Conservation (phyloP, 805 yeast genomes). For the Ogataea saltuana region DNA sequence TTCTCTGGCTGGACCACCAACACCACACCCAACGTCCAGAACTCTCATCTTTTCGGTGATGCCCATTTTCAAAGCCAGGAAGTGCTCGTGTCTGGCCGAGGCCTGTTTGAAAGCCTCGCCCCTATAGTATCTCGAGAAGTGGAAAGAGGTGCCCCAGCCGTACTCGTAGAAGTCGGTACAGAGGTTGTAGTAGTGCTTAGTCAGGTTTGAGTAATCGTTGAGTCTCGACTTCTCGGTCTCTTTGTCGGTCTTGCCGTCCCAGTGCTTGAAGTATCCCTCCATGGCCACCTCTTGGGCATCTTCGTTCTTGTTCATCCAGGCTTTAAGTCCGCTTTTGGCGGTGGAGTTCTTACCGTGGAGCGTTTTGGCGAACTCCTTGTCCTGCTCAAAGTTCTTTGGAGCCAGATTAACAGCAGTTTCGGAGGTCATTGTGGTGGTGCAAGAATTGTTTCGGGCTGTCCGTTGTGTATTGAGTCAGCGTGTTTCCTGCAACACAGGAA, state of each 20-base stretch:
- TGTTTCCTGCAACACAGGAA: too few species aligned
- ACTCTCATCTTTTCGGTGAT: conserved; percentile 80
- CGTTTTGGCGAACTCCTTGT: conserved; percentile 76
- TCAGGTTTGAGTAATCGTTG: conserved; percentile 83
- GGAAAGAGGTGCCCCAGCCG: conserved; percentile 99
- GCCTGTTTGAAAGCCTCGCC: conserved; percentile 96
- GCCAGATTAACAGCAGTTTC: conserved; percentile 38
- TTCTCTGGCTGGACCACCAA: conserved; percentile 99
- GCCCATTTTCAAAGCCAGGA: conserved; percentile 83
- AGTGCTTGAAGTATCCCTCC: conserved; percentile 90
- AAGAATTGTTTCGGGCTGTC: too few species aligned
- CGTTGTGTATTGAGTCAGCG: too few species aligned
- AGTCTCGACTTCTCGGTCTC: conserved; percentile 73
- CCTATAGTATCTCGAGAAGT: conserved; percentile 87
- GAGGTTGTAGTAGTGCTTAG: conserved; percentile 94
- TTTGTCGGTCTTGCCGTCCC: conserved; percentile 87
- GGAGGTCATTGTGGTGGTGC: conserved; percentile 12
- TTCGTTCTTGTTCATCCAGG: conserved; percentile 74
- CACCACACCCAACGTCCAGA: conserved; percentile 98
- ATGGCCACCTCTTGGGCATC: conserved; percentile 81
- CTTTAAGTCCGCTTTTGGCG: conserved; percentile 68
- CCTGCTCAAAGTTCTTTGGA: conserved; percentile 57
- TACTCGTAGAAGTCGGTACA: conserved; percentile 98
- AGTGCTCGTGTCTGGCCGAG: conserved; percentile 96
- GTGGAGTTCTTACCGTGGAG: conserved; percentile 78